Evolutionary conservation across 208 protist species (phyloP), one percentile per base, ranked within the genome.

Genomic region (Kentomonas sorsogonicus): DNA sequence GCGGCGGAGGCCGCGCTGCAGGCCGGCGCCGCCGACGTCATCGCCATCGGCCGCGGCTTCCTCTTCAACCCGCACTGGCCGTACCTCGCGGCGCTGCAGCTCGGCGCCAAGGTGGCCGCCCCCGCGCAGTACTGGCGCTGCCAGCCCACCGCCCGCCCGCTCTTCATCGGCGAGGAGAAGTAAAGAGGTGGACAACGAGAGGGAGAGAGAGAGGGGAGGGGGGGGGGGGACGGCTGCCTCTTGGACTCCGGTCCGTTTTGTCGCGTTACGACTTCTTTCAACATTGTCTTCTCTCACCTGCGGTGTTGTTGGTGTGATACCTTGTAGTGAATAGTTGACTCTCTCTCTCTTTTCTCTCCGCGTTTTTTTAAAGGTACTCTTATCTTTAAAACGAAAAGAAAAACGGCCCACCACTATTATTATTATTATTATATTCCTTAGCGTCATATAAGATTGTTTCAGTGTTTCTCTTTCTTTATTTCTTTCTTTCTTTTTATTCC

Each of bases 31-130:
- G 66, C 74, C 0, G 84, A 92, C 59, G 70, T 84, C 33, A 71
- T 92, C 18, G 83, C 75, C 2, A 72, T 92, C 50, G 84, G 69
- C 3, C 66, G 84, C 2, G 72, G 74, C 15, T 40, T 89, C n/a
- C 48, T 92, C 26, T 85, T 82, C 40, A 82, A 86, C 65, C 74
- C 83, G n/a, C 59, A 79, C 70, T 83, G 82, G 70, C 57, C 63
- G 3, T 70, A 63, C 58, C 48, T 66, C 25, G 69, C 69, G 13
- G 69, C 69, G 1, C 63, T 58, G 39, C 41, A 61, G 53, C 69
- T 75, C 33, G 23, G 53, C 22, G 58, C 22, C 3, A 64, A 18
- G 22, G 41, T 64, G 1, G 50, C 56, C 20, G 68, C 54, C 0
- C 61, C 61, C 2, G 36, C 52, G 13, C 51, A 46, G 41, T 74